These are phyloP conservation scores for Pleurostoma richardsiae DNA, from an alignment of 2,329 filamentous ascomycete genomes.

Conservation along the genomic window DNA sequence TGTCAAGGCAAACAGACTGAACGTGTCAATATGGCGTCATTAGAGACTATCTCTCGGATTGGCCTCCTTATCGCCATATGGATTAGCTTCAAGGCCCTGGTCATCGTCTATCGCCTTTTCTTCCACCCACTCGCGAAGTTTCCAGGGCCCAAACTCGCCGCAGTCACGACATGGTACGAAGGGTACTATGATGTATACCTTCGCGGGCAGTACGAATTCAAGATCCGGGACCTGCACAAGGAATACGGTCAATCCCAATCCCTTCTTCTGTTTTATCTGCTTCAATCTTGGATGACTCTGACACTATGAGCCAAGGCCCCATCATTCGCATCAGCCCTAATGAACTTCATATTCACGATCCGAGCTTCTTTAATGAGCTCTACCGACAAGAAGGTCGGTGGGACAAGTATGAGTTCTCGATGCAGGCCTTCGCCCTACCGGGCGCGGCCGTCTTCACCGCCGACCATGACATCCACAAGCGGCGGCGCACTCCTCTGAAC, in stretches of 20 bases:
- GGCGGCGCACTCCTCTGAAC: conserved; percentile 1
- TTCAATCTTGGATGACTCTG: no score
- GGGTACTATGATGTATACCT: conserved; percentile 37
- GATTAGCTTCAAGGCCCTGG: background rate
- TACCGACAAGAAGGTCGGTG: conserved; percentile 6
- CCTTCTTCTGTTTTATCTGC: no score
- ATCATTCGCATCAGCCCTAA: conserved; percentile 12
- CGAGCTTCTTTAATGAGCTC: conserved; percentile 8
- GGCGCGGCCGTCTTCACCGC: conserved; percentile 1
- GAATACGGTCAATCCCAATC: conserved; percentile 24
- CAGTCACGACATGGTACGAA: conserved; percentile 32
- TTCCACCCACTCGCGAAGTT: conserved; percentile 31
- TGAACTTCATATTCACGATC: conserved; percentile 10
- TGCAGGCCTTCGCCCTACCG: conserved; percentile 2
- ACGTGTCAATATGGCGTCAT: no score
- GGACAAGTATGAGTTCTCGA: conserved; percentile 6
- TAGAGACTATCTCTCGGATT: no score
- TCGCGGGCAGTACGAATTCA: conserved; percentile 34
- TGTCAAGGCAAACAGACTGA: no score
- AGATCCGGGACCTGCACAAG: conserved; percentile 34
- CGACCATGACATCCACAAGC: conserved; percentile 6
- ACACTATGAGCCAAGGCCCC: conserved; percentile 1
- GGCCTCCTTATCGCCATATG: no score
- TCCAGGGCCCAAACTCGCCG: conserved; percentile 32
- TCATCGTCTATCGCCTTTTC: conserved; percentile 19